Evolutionary conservation across 371 early-diverging fungal genomes (phyloP), one percentile per base, ranked within the genome.

Genomic region (Zancudomyces culisetae): DNA sequence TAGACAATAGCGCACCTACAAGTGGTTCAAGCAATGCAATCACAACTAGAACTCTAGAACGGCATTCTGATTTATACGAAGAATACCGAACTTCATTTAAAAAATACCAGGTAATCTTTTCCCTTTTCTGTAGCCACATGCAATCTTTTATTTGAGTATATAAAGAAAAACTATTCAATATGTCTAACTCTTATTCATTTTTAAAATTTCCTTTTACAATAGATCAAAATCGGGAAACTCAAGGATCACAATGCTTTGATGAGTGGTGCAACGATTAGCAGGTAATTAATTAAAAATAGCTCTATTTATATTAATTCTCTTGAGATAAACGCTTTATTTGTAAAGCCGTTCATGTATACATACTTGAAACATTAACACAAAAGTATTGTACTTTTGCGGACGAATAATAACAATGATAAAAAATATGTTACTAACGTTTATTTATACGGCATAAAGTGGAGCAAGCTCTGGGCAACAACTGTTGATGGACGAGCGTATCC

Each of bases 401-500:
- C n/a, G n/a, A n/a, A n/a, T 35, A 35, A 35, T 35, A 15, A 35
- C 6, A 35, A 35, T 10, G 15, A 35, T 35, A 35, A 6, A 35
- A 35, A 35, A 10, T 35, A 15, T 10, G 10, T 35, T 35, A 10
- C 35, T 10, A 35, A 15, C 15, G 35, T 6, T 35, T 15, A 35
- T 35, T 35, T 35, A 15, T 35, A 10, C 10, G 15, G 15, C 35
- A 35, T 24, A 12, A 10, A 43, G 43, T 6, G 20, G 10, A 10
- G 43, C 10, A 10, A 19, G 35, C 3, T 35, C 50, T 3, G 50
- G 27, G 3, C 28, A 49, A 39, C 29, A 49, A 27, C 6, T 49
- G 50, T 35, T 49, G 35, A 13, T 49, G 30, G 50, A 49, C 13
- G 50, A 49, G 39, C 27, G 50, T 2, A 49, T 49, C n/a, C 50